Evolutionary conservation across 2,329 filamentous ascomycete species (phyloP), one percentile per base, ranked within the genome.

Genomic region (Ophiocordyceps camponoti-floridani): DNA sequence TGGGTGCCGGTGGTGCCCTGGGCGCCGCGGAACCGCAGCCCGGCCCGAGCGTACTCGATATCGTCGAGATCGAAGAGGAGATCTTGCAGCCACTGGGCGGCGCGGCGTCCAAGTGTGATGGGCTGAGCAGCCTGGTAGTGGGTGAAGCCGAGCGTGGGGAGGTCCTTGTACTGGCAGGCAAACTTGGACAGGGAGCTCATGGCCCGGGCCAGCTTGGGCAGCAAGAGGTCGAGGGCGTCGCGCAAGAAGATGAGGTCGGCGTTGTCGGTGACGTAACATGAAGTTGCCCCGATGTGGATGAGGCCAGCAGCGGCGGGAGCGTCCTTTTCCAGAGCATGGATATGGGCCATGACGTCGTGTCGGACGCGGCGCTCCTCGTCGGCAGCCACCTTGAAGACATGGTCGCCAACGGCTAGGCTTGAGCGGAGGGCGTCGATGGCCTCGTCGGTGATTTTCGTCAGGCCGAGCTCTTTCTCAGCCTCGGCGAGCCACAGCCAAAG

Each of bases 401-500:
- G 74, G 53, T 91, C 83, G 42, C 80, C 81, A 33, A 93, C 71
- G n/a, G 69, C 70, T 41, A 88, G 67, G 48, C 88, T 72, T n/a
- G 75, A 73, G 50, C 73, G 70, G 75, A 94, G 83, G 62, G 87
- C 74, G 47, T 79, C 72, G 44, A 95, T 68, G 9, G 87, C 87
- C 54, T 89, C 77, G 18, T 72, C 61, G 13, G 75, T 78, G 57
- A 94, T 88, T 41, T 64, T 58, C 9, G 73, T 66, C 42, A 94
- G 73, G 3, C 86, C 86, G 2, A 94, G 73, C 61, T 88, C 82
- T 60, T 79, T 79, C 68, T 94, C 82, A 10, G 74, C 70, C 68
- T 94, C 81, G 23, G 87, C 87, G 11, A 94, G 80, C 64, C 73
- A 79, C 41, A 89, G 67, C 88, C 88, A 95, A 16, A 94, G 75